Evolutionary conservation across 305 asterid species (phyloP), one percentile per base, ranked within the genome.

Genomic region (Fraxinus floribunda): DNA sequence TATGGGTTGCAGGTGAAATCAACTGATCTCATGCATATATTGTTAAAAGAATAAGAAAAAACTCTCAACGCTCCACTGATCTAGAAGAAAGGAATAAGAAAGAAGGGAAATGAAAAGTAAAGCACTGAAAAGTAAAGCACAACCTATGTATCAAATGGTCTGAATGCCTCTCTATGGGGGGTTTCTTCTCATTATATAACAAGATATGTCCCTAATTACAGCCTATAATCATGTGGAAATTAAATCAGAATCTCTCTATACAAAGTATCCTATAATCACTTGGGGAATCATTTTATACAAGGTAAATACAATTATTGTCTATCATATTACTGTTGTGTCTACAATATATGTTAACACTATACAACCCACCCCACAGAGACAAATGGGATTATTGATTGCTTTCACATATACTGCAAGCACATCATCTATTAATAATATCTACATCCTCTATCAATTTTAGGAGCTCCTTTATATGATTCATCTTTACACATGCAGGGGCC

Each of bases 1-100:
- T 86, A 93, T 74, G 99, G 99, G 68, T 89, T 96, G 90, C 97
- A 96, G 98, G 98, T 95, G 83, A 78, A 79, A 49, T 76, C 34
- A 80, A 60, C 79, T 72, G 76, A 41, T 57, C 76, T 72, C 15
- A 38, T 85, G 80, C 80, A 75, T 77, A 44, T 22, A 20, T 60
- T 7, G 71, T 20, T 60, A 5, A 60, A 60, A 60, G 4, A 60
- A 60, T 60, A 60, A 60, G 71, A 60, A 60, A 60, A 60, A 1
- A 60, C 13, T 60, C 71, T 60, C 15, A 60, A 60, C 1, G 4
- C 71, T 20, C 20, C 32, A 60, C 30, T 20, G 30, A 18, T 26
- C 70, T 8, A 18, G 30, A 60, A 60, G 71, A 60, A 60, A 7
- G 71, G 71, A 11, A 60, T 60, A 20, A 60, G 26, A 20, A 60